Conservation (phyloP, 1,139 yeast species). For the Yamadazyma diddensiae region DNA sequence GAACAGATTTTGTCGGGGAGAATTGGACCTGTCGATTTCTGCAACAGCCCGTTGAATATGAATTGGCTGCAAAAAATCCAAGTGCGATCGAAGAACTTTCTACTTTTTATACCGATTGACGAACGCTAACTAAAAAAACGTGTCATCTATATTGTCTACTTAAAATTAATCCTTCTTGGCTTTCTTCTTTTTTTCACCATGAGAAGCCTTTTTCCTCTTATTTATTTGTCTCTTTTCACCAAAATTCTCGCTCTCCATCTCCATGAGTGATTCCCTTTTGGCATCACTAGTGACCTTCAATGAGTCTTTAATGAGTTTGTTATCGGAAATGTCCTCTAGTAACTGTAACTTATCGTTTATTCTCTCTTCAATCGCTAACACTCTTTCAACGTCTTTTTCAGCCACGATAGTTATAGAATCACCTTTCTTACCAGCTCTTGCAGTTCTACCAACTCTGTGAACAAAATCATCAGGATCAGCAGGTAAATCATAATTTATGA, state of each 20-base stretch:
- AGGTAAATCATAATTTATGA: conserved; percentile 88
- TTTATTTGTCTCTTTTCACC: conserved; percentile 69
- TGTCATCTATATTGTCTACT: too few relatives aligned
- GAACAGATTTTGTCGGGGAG: too few relatives aligned
- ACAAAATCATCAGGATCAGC: conserved; percentile 96
- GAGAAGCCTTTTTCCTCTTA: conserved; percentile 15
- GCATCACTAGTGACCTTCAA: conserved; percentile 73
- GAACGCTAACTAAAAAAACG: too few relatives aligned
- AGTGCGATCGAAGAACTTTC: too few relatives aligned
- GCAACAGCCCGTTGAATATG: too few relatives aligned
- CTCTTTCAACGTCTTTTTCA: conserved; percentile 78
- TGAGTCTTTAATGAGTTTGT: conserved; percentile 68
- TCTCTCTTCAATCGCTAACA: conserved; percentile 83
- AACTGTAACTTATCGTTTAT: conserved; percentile 75
- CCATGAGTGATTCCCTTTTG: conserved; percentile 86
- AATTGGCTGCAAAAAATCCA: too few relatives aligned
- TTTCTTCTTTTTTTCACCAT: background rate
- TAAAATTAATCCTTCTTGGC: background rate
- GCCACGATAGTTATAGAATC: conserved; percentile 65
- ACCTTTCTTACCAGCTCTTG: conserved; percentile 89
- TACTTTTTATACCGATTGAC: too few relatives aligned
- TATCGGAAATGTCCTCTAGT: conserved; percentile 69
- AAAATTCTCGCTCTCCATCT: conserved; percentile 86
- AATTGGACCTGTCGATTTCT: too few relatives aligned
- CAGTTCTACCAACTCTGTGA: conserved; percentile 99